Evolutionary conservation across 208 protist genomes (phyloP).

Genomic region (Novymonas esmeraldas): DNA sequence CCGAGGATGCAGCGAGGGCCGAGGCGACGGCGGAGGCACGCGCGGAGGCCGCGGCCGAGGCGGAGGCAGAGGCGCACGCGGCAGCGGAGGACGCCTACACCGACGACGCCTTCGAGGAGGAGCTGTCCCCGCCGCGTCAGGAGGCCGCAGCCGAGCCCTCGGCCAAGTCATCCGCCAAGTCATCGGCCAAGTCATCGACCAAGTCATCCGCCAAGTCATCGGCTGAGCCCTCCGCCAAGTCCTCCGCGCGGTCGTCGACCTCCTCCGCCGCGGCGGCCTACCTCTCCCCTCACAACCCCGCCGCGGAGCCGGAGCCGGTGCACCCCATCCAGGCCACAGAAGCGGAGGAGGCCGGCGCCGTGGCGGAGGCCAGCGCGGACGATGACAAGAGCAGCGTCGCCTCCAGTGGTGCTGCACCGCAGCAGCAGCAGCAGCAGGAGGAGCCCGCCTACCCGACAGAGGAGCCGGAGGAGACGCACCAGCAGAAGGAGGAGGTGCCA

Average conservation of each 20-base stretch:
- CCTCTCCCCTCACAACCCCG: background rate
- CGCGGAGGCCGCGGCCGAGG: background rate
- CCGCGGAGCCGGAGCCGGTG: background rate
- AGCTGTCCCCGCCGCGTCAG: slow-evolving; percentile 5
- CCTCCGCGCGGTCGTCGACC: slow-evolving; percentile 4
- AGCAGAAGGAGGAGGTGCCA: background rate
- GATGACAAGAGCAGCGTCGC: background rate
- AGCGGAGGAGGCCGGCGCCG: slow-evolving; percentile 10
- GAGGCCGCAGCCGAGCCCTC: background rate
- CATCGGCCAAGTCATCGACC: no score
- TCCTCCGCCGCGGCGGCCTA: slow-evolving; percentile 16
- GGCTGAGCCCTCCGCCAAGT: background rate
- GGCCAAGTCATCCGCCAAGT: slow-evolving; percentile 1
- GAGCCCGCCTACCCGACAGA: no score
- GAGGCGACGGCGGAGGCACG: slow-evolving; percentile 5
- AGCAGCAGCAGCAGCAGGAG: background rate
- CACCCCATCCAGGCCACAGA: background rate
- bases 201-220: background rate
- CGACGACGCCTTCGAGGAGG: slow-evolving; percentile 47
- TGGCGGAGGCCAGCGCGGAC: slow-evolving; percentile 4
- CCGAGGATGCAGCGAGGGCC: background rate
- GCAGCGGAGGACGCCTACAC: slow-evolving; percentile 19
- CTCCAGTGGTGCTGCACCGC: background rate
- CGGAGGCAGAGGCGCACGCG: background rate
- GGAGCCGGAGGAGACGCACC: background rate